Evolutionary conservation across 83 land plant species (phyloP).

Genomic region (Picea mariana): DNA sequence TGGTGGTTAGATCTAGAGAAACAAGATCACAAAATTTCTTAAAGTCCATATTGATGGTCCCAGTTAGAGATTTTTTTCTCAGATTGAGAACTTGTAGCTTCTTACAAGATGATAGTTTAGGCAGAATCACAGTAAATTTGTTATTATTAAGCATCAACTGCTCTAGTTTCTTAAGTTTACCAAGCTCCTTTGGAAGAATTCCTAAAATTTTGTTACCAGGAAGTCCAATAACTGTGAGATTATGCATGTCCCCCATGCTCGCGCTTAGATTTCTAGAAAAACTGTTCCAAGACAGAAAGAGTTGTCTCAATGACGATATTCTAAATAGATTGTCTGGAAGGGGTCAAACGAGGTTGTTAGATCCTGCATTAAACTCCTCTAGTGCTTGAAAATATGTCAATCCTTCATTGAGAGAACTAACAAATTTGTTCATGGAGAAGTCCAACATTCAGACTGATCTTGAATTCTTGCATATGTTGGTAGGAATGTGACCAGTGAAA

Average conservation of each 20-base stretch:
- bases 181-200: conserved; percentile 27
- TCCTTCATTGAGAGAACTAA: conserved; percentile 12
- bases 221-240: conserved; percentile 16
- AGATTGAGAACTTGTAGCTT: conserved; percentile 19
- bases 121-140: conserved; percentile 16
- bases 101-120: conserved; percentile 14
- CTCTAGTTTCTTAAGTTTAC: conserved; percentile 18
- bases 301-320: conserved; percentile 15
- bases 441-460: conserved; percentile 14
- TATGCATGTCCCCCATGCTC: conserved; percentile 21
- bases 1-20: conserved; percentile 42
- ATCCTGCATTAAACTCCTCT: conserved; percentile 16
- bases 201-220: conserved; percentile 22
- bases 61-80: conserved; percentile 37
- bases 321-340: conserved; percentile 31
- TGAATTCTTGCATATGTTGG: conserved; percentile 22
- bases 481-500: conserved; percentile 15
- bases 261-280: conserved; percentile 19
- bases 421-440: conserved; percentile 20
- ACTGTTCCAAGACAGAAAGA: conserved; percentile 16
- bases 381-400: conserved; percentile 20
- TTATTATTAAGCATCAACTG: conserved; percentile 18
- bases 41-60: conserved; percentile 34
- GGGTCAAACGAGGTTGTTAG: conserved; percentile 19
- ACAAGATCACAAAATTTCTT: conserved; percentile 22